These are phyloP conservation scores for Geotrichum australiense DNA, from an alignment of 1,139 yeast genomes.

Conservation along the genomic window DNA sequence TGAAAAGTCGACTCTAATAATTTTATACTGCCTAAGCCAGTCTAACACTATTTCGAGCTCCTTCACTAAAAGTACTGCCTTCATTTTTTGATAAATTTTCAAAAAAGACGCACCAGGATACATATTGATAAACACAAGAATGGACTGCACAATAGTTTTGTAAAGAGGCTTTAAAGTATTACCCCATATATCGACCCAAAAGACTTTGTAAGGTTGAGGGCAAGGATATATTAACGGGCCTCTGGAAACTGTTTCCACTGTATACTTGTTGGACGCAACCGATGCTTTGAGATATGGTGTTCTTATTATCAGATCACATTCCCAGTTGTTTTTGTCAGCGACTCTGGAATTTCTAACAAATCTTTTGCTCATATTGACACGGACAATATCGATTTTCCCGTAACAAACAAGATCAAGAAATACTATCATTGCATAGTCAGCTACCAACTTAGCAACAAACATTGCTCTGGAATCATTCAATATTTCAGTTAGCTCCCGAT, in stretches of 20 bases:
- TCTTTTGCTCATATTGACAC: conserved; percentile 46
- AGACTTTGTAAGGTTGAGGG: conserved; percentile 55
- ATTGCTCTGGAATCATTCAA: conserved; percentile 44
- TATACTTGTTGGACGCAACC: conserved; percentile 5
- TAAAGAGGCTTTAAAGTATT: conserved; percentile 53
- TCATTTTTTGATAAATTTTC: conserved; percentile 36
- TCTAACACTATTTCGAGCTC: conserved; percentile 48
- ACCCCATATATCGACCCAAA: conserved; percentile 70
- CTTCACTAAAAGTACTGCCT: conserved; percentile 39
- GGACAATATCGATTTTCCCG: conserved; percentile 38
- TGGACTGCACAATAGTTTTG: conserved; percentile 46
- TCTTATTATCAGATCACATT: conserved; percentile 47
- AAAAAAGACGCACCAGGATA: conserved; percentile 53
- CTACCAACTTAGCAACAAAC: conserved; percentile 51
- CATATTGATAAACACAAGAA: conserved; percentile 43
- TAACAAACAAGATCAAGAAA: conserved; percentile 44
- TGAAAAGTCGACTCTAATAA: too few relatives aligned
- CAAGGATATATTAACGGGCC: conserved; percentile 39
- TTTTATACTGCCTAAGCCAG: too few relatives aligned
- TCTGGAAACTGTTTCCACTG: neutral
- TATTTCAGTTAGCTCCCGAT: conserved; percentile 37
- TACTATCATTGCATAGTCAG: conserved; percentile 52
- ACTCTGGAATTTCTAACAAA: conserved; percentile 57
- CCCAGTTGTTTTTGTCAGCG: conserved; percentile 53
- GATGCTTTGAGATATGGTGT: conserved; percentile 16